Base-by-base conservation (phyloP, 768 basidiomycete genomes). In the Paxillus involutus region DNA sequence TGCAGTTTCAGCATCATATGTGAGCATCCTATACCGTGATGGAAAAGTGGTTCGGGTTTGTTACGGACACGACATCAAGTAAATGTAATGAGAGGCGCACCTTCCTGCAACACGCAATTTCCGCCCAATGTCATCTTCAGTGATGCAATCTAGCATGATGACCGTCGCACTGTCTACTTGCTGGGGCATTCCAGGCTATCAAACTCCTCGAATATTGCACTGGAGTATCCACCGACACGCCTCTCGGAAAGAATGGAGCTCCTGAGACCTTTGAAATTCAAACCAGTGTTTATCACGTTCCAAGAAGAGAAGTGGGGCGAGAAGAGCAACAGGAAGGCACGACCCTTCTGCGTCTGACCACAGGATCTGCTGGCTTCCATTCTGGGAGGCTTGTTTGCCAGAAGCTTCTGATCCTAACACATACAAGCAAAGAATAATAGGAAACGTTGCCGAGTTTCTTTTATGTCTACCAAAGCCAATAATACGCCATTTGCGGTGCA, bases 31-130 rank as follows among this genome's bases (percentile, higher is more conserved):
- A 61, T 41, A 44, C 52, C 41, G 39, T 44, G 35, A 30, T 51
- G 51, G 36, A 29, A 53, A 17, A 56, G 48, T 57, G 43, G 52
- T 42, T 42, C 29, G 19, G 42, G 44, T 46, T 40, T 47, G 56
- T 40, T 53, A 56, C 12, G 26, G 14, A 2, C 30, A 24, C 19
- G 49, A 62, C 59, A 53, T 58, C 47, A 42, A 51, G 56, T 45
- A 35, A 44, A 56, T 54, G 45, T 52, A 55, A 56, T 47, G 45
- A 59, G 49, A 45, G 13, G 64, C 78, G 53, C 67, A 86, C 85
- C 80, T 73, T 59, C 84, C 85, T 24, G 81, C 80, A 44, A 87
- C 68, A 52, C 84, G 75, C 56, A 87, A 58, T 69, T 87, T 87
- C 51, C 70, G 71, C 44, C 81, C 80, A 44, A 74, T 59, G 35